Evolutionary conservation across 176 grass and related monocot species (phyloP), one percentile per base, ranked within the genome.

Genomic region (Lolium rigidum): DNA sequence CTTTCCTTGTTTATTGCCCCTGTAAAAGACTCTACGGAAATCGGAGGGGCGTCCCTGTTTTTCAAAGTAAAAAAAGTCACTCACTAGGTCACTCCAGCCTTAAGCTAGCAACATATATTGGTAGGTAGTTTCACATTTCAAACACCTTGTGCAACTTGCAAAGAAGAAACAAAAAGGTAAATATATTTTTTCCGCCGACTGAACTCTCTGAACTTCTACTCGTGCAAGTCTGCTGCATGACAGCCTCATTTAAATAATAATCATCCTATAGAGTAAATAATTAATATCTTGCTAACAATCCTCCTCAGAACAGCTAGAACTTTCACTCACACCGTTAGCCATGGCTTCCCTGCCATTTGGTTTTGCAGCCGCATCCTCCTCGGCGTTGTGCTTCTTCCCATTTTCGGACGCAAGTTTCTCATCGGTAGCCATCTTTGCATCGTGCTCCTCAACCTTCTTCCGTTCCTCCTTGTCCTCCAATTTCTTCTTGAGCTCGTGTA

Each of bases 401-500:
- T 31, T 65, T 31, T 65, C 62, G 14, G 62, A 65, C 14, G 62
- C 10, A 35, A 35, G 62, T 31, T 14, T 64, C 11, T 64, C 62
- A 65, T 65, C 62, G 5, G 26, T 65, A 16, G 25, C 13, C 12
- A 65, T 31, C 4, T 26, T 64, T 65, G 24, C 12, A 6, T 65
- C 62, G 24, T 65, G 62, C 9, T 24, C 58, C 58, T 60, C 58
- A 11, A 24, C 58, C 26, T 65, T 35, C 13, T 7, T 65, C 25
- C 7, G 62, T 35, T 65, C 62, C 62, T 28, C 56, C 18, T 58
- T 12, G 22, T 64, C 61, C 24, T 65, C 62, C 13, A 7, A 65
- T 35, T 65, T 65, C 62, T 65, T 65, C 13, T 15, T 31, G 62
- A 65, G 62, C 62, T 65, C 25, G 31, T 65, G 62, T 65, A 65